A percentile compares a stretch with the other conserved stretches of the same genome.
Evolutionary conservation across 1,284 basidiomycete genomes (phyloP).

Genomic region (Neolentinus lepideus): DNA sequence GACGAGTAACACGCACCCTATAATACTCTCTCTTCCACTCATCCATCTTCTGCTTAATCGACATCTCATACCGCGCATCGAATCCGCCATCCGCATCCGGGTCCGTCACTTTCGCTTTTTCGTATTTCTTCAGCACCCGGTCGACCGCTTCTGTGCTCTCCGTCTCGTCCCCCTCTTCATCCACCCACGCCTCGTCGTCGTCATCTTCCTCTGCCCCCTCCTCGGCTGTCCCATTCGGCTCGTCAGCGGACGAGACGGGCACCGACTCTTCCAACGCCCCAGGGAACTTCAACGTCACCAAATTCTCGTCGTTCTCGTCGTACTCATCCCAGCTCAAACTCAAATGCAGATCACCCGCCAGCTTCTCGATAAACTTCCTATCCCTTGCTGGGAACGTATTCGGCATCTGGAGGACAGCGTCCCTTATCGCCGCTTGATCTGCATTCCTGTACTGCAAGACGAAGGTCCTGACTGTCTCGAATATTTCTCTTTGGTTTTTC

Average conservation of each 20-base stretch:
- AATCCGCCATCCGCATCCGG: constrained; percentile 69
- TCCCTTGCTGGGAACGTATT: constrained; percentile 78
- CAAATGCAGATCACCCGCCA: constrained; percentile 74
- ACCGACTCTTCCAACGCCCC: constrained; percentile 35
- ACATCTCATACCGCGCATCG: constrained; percentile 70
- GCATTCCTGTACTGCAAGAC: constrained; percentile 48
- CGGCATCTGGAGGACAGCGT: constrained; percentile 53
- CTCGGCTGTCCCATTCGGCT: constrained; percentile 12
- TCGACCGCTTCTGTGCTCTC: constrained; percentile 70
- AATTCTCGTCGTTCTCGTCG: constrained; percentile 74
- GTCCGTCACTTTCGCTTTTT: constrained; percentile 70
- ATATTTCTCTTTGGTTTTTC: constrained; percentile 65
- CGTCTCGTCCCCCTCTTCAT: constrained; percentile 45
- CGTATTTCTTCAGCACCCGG: constrained; percentile 84
- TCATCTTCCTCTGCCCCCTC: constrained; percentile 15
- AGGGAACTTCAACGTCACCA: constrained; percentile 60
- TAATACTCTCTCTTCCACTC: constrained; percentile 94
- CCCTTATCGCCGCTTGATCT: constrained; percentile 25
- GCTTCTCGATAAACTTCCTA: constrained; percentile 65
- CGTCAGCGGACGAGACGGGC: constrained; percentile 23
- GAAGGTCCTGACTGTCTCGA: constrained; percentile 71
- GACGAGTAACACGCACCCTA: constrained; percentile 65
- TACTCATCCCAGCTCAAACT: constrained; percentile 85
- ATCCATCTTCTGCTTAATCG: constrained; percentile 78
- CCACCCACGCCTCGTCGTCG: constrained; percentile 32